Conservation (phyloP, 345 rosid genomes). For the Garcia nutans region DNA sequence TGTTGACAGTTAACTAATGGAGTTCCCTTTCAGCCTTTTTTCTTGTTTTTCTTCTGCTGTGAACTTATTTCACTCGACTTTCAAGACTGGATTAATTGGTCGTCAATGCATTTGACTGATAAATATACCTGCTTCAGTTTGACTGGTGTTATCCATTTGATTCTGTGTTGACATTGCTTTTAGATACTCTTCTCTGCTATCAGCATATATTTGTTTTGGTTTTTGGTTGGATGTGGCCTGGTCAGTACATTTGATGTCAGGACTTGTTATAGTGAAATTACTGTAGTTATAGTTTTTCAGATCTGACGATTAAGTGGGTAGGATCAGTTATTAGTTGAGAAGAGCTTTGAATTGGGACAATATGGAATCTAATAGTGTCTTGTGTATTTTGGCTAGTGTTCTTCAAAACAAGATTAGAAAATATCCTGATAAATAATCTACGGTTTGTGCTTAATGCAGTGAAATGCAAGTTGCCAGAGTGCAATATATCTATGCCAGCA, state of each 20-base stretch:
- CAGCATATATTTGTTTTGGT: not conserved
- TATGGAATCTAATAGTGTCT: not conserved
- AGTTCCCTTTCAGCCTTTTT: not conserved
- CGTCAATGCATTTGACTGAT: not conserved
- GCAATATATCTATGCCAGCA: not conserved
- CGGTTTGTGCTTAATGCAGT: not conserved
- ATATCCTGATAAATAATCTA: not conserved
- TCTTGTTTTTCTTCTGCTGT: not conserved
- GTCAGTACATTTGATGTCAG: not conserved
- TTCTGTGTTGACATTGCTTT: not conserved
- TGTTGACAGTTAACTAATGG: constrained; percentile 3
- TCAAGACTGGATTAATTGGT: not conserved
- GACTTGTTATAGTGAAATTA: not conserved
- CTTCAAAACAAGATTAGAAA: not conserved
- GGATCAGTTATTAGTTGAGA: not conserved
- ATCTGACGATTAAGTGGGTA: not conserved
- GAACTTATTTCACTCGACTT: no score
- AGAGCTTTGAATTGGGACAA: not conserved
- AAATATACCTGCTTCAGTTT: not conserved
- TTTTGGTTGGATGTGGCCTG: not conserved
- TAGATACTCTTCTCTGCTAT: not conserved
- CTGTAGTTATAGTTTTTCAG: not conserved
- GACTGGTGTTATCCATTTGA: not conserved
- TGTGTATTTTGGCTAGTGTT: not conserved
- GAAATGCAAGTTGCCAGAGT: not conserved